Conservation (phyloP, 2,329 filamentous ascomycete genomes). For the Talaromyces sp. region DNA sequence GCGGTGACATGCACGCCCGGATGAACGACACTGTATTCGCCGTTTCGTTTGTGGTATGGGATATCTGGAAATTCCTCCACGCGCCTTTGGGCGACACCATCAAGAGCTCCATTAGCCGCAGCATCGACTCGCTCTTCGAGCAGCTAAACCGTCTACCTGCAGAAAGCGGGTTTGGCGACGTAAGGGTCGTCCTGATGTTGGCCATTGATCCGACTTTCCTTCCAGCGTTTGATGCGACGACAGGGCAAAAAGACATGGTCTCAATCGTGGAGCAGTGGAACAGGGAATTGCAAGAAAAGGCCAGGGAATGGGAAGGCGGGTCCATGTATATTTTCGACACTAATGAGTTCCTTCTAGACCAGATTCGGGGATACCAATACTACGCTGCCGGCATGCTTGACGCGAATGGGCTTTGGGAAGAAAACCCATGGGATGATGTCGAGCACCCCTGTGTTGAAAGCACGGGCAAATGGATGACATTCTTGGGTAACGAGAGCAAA, state of each 20-base stretch:
- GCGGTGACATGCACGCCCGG: slow-evolving; percentile 20
- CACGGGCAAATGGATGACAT: slow-evolving; percentile 23
- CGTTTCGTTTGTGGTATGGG: slow-evolving; percentile 37
- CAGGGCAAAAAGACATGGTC: slow-evolving; percentile 29
- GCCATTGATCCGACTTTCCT: slow-evolving; percentile 38
- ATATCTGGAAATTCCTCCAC: slow-evolving; percentile 32
- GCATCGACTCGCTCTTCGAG: slow-evolving; percentile 29
- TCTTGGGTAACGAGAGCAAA: slow-evolving; percentile 12
- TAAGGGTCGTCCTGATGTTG: slow-evolving; percentile 35
- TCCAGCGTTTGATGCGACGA: slow-evolving; percentile 26
- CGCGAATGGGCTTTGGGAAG: slow-evolving; percentile 29
- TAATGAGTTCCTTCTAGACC: slow-evolving; percentile 35
- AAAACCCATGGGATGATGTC: slow-evolving; percentile 31
- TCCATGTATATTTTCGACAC: slow-evolving; percentile 36
- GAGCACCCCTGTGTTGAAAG: slow-evolving; percentile 29
- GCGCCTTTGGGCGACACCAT: slow-evolving; percentile 22
- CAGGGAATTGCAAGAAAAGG: slow-evolving; percentile 22
- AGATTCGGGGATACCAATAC: slow-evolving; percentile 35
- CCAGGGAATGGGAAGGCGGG: slow-evolving; percentile 28
- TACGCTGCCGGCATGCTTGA: slow-evolving; percentile 31
- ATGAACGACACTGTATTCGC: slow-evolving; percentile 31
- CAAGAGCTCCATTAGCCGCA: slow-evolving; percentile 23
- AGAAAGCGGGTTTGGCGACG: slow-evolving; percentile 22
- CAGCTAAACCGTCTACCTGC: slow-evolving; percentile 27
- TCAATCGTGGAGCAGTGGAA: slow-evolving; percentile 33